Evolutionary conservation across 2,329 filamentous ascomycete genomes (phyloP).

Genomic region (Talaromyces sp.): DNA sequence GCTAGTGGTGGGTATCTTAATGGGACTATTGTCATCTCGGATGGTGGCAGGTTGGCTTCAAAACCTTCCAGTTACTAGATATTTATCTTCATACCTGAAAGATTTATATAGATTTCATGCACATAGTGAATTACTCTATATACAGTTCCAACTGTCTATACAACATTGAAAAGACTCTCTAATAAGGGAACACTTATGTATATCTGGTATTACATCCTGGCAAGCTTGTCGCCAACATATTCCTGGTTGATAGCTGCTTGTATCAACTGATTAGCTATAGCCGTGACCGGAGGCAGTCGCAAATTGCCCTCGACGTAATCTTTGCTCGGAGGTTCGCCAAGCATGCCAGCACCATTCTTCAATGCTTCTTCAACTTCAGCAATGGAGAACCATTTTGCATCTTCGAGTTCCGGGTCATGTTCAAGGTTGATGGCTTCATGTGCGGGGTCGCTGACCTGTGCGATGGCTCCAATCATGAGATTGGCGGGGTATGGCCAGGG

Average conservation of each 20-base stretch:
- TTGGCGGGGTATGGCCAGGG: conserved; percentile 84
- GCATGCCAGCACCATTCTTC: conserved; percentile 57
- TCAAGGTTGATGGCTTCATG: conserved; percentile 77
- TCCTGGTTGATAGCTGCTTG: conserved; percentile 67
- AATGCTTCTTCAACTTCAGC: conserved; percentile 77
- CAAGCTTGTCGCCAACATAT: conserved; percentile 59
- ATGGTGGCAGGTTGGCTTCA: conserved; percentile 30
- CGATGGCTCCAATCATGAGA: conserved; percentile 82
- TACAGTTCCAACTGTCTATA: neutral
- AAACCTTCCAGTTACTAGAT: conserved; percentile 12
- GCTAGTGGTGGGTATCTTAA: conserved; percentile 52
- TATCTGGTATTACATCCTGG: conserved; percentile 30
- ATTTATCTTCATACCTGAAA: too few relatives aligned
- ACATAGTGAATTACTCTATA: neutral
- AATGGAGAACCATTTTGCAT: conserved; percentile 80
- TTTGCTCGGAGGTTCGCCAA: conserved; percentile 60
- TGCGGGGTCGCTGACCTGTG: conserved; percentile 67
- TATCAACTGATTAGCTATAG: conserved; percentile 88
- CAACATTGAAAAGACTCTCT: neutral
- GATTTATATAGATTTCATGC: neutral
- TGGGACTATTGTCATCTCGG: conserved; percentile 47
- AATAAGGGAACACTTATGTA: neutral
- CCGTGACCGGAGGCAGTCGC: conserved; percentile 75
- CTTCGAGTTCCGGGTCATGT: conserved; percentile 86
- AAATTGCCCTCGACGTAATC: conserved; percentile 72